These are phyloP conservation scores for Erigeron philadelphicus DNA, from an alignment of 140 eudicot genomes.

Conservation along the genomic window DNA sequence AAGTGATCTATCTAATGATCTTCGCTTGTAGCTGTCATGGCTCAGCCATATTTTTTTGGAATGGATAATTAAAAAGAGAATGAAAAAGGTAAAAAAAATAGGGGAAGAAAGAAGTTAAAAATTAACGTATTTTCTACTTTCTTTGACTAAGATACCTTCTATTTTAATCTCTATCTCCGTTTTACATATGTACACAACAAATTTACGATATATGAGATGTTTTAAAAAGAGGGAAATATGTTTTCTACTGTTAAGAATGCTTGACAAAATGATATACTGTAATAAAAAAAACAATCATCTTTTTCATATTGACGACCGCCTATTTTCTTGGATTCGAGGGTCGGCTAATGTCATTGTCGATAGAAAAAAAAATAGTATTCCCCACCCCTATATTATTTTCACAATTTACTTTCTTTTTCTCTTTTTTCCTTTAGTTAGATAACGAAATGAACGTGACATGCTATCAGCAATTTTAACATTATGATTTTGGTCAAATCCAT, in stretches of 20 bases:
- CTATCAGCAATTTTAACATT: too few relatives aligned
- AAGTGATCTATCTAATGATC: too few relatives aligned
- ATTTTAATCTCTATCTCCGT: too few relatives aligned
- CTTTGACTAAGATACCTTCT: too few relatives aligned
- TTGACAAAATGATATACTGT: neutral
- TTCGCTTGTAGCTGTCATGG: too few relatives aligned
- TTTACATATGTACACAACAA: too few relatives aligned
- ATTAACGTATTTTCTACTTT: too few relatives aligned
- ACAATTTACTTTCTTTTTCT: constrained; percentile 13
- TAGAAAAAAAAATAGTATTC: neutral
- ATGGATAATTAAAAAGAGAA: too few relatives aligned
- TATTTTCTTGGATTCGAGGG: constrained; percentile 31
- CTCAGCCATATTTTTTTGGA: too few relatives aligned
- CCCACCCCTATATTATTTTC: constrained; percentile 11
- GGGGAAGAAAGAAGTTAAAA: too few relatives aligned
- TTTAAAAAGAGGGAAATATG: neutral
- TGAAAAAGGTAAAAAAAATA: too few relatives aligned
- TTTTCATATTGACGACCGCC: constrained; percentile 27
- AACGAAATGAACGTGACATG: neutral
- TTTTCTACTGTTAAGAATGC: neutral
- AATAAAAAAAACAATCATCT: neutral
- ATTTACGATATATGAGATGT: neutral
- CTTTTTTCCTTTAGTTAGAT: neutral
- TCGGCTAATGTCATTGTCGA: constrained; percentile 29
- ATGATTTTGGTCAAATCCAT: too few relatives aligned